Percentiles rank a stretch among this genome's conserved stretches.
phyloP scores from a whole-genome alignment of 208 protist genomes.

The Wallacemonas sp. region DNA sequence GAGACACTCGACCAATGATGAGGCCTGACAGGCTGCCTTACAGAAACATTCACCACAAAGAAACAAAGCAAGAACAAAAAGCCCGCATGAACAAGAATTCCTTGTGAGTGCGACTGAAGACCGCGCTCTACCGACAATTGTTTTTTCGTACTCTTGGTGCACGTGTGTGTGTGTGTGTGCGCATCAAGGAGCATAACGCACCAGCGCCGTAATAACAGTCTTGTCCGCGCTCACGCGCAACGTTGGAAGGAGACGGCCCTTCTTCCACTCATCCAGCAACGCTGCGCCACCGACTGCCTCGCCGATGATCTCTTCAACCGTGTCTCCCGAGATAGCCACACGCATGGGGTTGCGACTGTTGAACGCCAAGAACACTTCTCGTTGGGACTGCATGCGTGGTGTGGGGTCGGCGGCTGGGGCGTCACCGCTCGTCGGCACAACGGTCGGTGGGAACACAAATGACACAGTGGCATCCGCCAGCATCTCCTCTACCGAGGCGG shows the following conservation, averaged over 20 bases:
- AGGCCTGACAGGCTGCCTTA: no score
- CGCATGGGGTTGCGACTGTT: conserved; percentile 17
- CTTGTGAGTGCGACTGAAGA: no score
- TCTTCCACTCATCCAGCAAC: conserved; percentile 15
- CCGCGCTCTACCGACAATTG: no score
- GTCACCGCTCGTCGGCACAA: not conserved
- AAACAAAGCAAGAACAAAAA: no score
- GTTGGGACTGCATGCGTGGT: conserved; percentile 10
- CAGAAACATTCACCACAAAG: no score
- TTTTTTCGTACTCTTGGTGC: no score
- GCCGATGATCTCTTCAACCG: conserved; percentile 29
- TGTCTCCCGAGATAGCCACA: conserved; percentile 13
- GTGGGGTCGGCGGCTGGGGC: conserved; percentile 10
- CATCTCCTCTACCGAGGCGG: conserved; percentile 11
- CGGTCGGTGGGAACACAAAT: not conserved
- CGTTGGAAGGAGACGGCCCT: conserved; percentile 7
- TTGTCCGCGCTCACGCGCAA: conserved; percentile 15
- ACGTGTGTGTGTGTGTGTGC: no score
- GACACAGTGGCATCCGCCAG: conserved; percentile 20
- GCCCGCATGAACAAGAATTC: no score
- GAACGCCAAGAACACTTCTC: conserved; percentile 31
- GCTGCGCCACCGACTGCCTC: not conserved
- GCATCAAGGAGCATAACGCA: no score
- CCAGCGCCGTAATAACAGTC: conserved; percentile 7
- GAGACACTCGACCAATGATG: no score